Evolutionary conservation across 1,284 basidiomycete genomes (phyloP).

Genomic region (Puccinia novopanici): DNA sequence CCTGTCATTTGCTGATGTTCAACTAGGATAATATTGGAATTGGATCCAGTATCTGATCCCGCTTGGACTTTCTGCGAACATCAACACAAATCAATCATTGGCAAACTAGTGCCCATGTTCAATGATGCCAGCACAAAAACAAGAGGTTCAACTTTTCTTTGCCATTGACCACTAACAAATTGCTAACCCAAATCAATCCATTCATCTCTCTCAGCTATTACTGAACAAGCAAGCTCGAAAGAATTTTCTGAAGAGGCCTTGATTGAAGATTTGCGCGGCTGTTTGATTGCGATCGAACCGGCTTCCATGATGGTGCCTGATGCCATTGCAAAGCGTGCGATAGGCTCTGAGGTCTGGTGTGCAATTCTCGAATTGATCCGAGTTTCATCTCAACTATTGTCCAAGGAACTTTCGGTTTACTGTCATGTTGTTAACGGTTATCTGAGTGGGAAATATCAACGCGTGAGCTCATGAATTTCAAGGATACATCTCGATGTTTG

Average conservation of each 20-base stretch:
- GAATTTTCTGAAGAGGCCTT: conserved; percentile 52
- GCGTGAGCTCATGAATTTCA: conserved; percentile 62
- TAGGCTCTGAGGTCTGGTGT: conserved; percentile 77
- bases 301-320: conserved; percentile 51
- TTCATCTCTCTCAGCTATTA: conserved; percentile 68
- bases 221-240: conserved; percentile 58
- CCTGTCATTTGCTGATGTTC: conserved; percentile 10
- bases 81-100: conserved; percentile 82
- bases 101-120: conserved; percentile 73
- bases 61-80: conserved; percentile 92
- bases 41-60: conserved; percentile 78
- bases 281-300: conserved; percentile 51
- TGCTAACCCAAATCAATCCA: conserved; percentile 59
- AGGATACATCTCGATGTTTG: too few species aligned
- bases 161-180: conserved; percentile 18
- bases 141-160: conserved; percentile 63
- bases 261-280: conserved; percentile 52
- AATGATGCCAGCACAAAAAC: conserved; percentile 65
- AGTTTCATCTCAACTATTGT: conserved; percentile 63
- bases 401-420: conserved; percentile 77
- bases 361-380: conserved; percentile 69
- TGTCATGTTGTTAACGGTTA: conserved; percentile 90
- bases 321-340: conserved; percentile 64
- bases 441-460: conserved; percentile 85
- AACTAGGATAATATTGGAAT: conserved; percentile 67